Evolutionary conservation across 2,329 filamentous ascomycete genomes (phyloP), one percentile per base, ranked within the genome.

Genomic region (Fusarium sp.): DNA sequence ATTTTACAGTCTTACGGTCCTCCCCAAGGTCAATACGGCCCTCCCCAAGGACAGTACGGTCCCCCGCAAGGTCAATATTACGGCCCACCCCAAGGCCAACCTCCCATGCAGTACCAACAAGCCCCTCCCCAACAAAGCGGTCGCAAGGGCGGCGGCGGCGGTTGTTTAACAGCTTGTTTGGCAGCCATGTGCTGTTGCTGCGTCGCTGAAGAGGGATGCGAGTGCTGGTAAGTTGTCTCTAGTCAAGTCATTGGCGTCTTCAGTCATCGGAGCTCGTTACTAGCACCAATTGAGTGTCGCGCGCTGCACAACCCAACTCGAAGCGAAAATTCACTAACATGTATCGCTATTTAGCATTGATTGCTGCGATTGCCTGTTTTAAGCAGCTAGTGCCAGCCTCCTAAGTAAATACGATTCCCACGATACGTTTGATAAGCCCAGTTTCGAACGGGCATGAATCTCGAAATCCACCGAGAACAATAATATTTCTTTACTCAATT

Each of bases 181-280:
- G 84, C 84, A 11, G 78, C 80, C 18, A 71, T 86, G 55, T 86
- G 84, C 77, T 85, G 82, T 76, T 86, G 84, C 76, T 86, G 83
- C 66, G 80, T 83, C 55, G 78, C 80, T 42, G 84, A 86, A 57
- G 84, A 85, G 68, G 80, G 79, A 29, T 86, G 84, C 75, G 84
- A 86, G 71, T 83, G 81, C 69, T 86, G 84, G 81, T 81, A 79
- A 48, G 71, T 70, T 12, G 33, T 47, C 37, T 24, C 44, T n/a
- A 42, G 21, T 55, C 18, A 15, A 33, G 35, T 46, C 53, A 44
- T 54, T 38, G 52, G 44, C 43, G 43, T 50, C 31, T 41, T 68
- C 50, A 57, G 52, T 31, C 26, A 47, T 64, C 44, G 62, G 53
- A 58, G 48, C 21, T 46, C 24, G 26, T 44, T 28, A 33, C 37